Percentiles rank a stretch among this genome's conserved stretches.
phyloP scores from a whole-genome alignment of 1,284 basidiomycete genomes.

The Austroboletus niveus region DNA sequence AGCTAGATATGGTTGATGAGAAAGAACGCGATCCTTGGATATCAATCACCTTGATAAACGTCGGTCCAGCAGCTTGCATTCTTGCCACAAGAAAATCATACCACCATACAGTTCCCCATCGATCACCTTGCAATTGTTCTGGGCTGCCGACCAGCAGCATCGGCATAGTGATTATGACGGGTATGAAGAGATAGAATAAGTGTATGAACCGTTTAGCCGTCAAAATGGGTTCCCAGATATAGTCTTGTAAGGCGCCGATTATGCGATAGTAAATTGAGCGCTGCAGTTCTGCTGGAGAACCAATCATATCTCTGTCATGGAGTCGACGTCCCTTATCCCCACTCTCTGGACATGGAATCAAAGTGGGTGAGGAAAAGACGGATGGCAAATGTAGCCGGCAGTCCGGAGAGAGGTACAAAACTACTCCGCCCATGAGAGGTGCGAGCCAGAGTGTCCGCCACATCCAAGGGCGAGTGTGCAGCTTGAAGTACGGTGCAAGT shows the following conservation, averaged over 20 bases:
- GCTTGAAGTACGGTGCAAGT: constrained; percentile 19
- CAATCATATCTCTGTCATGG: constrained; percentile 39
- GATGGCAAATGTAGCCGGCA: constrained; percentile 41
- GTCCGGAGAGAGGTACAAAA: constrained; percentile 45
- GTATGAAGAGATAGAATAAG: constrained; percentile 82
- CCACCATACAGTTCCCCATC: constrained; percentile 94
- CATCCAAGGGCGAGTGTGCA: constrained; percentile 23
- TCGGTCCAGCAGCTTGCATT: constrained; percentile 95
- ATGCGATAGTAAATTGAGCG: constrained; percentile 46
- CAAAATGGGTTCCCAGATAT: constrained; percentile 83
- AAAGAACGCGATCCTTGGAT: not conserved
- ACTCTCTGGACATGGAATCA: constrained; percentile 56
- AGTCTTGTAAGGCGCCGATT: constrained; percentile 44
- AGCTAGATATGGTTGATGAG: constrained; percentile 50
- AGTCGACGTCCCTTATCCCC: constrained; percentile 21
- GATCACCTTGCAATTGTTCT: constrained; percentile 60
- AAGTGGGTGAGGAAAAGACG: constrained; percentile 56
- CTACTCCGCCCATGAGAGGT: constrained; percentile 54
- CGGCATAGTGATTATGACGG: constrained; percentile 82
- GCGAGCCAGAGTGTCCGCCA: constrained; percentile 50
- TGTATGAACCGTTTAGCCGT: constrained; percentile 85
- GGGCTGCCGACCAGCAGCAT: constrained; percentile 81
- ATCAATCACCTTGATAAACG: constrained; percentile 86
- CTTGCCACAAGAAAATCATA: constrained; percentile 84
- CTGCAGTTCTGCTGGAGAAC: constrained; percentile 62